A percentile compares a stretch with the other conserved stretches of the same genome.
These are phyloP conservation scores for Leishmania martiniquensis DNA, from an alignment of 208 protist species.

Conservation along the genomic window DNA sequence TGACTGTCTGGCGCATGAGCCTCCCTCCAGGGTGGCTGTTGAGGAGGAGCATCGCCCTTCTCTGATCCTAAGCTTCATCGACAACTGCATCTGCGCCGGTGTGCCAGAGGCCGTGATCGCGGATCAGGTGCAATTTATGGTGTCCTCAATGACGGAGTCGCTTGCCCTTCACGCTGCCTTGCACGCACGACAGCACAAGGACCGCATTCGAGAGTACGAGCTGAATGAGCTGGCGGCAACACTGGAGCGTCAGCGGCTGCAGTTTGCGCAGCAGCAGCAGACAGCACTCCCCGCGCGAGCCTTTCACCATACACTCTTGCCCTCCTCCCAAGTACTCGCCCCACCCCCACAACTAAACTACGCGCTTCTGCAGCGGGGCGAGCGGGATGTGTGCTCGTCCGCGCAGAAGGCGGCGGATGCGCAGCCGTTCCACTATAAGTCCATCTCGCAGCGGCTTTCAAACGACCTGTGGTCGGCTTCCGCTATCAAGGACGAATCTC, in stretches of 20 bases:
- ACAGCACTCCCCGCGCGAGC: not conserved
- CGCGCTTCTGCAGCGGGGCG: not conserved
- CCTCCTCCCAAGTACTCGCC: not conserved
- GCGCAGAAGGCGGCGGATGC: not conserved
- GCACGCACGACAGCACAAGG: slow-evolving; percentile 56
- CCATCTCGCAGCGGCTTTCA: slow-evolving; percentile 4
- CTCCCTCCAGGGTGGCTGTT: not conserved
- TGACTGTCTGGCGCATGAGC: not conserved
- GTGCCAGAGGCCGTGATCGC: slow-evolving; percentile 77
- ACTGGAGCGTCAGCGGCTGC: slow-evolving; percentile 57
- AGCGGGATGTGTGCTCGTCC: not conserved
- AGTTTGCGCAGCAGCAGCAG: slow-evolving; percentile 5
- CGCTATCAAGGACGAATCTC: not conserved
- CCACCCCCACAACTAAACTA: not conserved
- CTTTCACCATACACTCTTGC: not conserved
- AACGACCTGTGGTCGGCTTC: not conserved
- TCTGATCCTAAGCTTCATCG: slow-evolving; percentile 74
- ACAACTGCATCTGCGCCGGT: slow-evolving; percentile 52
- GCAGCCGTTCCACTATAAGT: slow-evolving; percentile 10
- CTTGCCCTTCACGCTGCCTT: slow-evolving; percentile 62
- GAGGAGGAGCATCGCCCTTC: slow-evolving; percentile 33
- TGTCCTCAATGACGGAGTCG: slow-evolving; percentile 71
- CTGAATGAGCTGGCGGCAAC: slow-evolving; percentile 52
- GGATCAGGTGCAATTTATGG: slow-evolving; percentile 78
- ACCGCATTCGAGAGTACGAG: slow-evolving; percentile 63